Conservation (phyloP, 2,329 filamentous ascomycete genomes). For the Triangularia verruculosa region DNA sequence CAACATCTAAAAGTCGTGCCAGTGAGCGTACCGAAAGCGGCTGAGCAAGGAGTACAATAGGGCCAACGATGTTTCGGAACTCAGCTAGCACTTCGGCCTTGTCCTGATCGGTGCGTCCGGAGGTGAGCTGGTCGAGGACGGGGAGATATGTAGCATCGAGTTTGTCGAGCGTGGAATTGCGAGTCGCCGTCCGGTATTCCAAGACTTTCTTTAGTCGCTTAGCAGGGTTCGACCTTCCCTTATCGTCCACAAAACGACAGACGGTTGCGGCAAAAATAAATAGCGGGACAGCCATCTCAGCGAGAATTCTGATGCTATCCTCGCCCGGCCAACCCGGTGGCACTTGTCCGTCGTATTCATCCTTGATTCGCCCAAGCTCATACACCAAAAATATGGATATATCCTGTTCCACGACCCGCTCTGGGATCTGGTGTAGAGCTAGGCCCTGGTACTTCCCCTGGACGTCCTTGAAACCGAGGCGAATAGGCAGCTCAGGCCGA, state of each 20-base stretch:
- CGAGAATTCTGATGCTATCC: constrained; percentile 8
- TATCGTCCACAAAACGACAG: constrained; percentile 30
- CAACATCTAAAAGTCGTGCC: constrained; percentile 26
- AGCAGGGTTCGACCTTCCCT: constrained; percentile 30
- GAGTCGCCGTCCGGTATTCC: constrained; percentile 24
- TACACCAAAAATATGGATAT: constrained; percentile 35
- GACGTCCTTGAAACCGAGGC: constrained; percentile 35
- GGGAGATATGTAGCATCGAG: constrained; percentile 27
- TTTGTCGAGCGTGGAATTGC: constrained; percentile 18
- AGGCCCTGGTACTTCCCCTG: constrained; percentile 32
- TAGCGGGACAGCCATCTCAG: constrained; percentile 27
- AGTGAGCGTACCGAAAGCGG: constrained; percentile 34
- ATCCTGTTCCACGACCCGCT: constrained; percentile 35
- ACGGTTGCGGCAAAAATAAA: constrained; percentile 34
- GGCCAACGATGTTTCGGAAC: constrained; percentile 24
- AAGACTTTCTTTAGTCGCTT: constrained; percentile 26
- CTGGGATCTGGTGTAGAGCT: constrained; percentile 37
- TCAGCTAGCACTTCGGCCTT: constrained; percentile 7
- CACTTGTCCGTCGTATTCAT: constrained; percentile 26
- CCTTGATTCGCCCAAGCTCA: constrained; percentile 32
- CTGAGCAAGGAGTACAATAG: constrained; percentile 30
- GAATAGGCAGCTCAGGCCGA: constrained; percentile 39
- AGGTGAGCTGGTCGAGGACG: constrained; percentile 20
- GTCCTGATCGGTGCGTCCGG: constrained; percentile 9
- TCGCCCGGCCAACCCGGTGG: constrained; percentile 21